Evolutionary conservation across 1,139 yeast species (phyloP).

Genomic region (Hyphopichia fennica): DNA sequence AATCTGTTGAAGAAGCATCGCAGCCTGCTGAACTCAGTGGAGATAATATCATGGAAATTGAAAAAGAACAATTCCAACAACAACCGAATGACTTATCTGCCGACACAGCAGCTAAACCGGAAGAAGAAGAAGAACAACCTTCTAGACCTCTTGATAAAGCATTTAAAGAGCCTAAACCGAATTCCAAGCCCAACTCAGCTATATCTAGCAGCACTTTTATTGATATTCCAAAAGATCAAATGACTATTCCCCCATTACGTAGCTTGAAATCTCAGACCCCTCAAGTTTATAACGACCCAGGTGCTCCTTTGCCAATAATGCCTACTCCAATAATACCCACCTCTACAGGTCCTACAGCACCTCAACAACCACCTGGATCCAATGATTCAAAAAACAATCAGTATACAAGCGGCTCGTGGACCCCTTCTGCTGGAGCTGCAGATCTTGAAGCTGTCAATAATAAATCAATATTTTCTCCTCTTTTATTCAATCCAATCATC

Average conservation of each 20-base stretch:
- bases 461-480: constrained; percentile 72
- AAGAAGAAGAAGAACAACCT: neutral
- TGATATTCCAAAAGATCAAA: constrained; percentile 61
- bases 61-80: no score
- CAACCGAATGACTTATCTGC: neutral
- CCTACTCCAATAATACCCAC: constrained; percentile 56
- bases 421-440: constrained; percentile 2
- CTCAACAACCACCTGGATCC: neutral
- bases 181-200: neutral
- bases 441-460: constrained; percentile 5
- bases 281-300: constrained; percentile 74
- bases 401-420: neutral
- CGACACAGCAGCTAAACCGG: neutral
- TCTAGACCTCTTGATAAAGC: neutral
- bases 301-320: constrained; percentile 70
- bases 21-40: no score
- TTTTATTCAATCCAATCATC: constrained; percentile 76
- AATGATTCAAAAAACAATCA: no score
- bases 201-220: constrained; percentile 21
- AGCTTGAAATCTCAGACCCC: constrained; percentile 25
- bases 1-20: neutral
- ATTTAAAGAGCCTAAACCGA: neutral
- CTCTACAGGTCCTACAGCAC: constrained; percentile 7
- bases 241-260: constrained; percentile 35
- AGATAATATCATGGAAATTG: no score